Evolutionary conservation across 345 rosid species (phyloP).

Genomic region (Angophora floribunda): DNA sequence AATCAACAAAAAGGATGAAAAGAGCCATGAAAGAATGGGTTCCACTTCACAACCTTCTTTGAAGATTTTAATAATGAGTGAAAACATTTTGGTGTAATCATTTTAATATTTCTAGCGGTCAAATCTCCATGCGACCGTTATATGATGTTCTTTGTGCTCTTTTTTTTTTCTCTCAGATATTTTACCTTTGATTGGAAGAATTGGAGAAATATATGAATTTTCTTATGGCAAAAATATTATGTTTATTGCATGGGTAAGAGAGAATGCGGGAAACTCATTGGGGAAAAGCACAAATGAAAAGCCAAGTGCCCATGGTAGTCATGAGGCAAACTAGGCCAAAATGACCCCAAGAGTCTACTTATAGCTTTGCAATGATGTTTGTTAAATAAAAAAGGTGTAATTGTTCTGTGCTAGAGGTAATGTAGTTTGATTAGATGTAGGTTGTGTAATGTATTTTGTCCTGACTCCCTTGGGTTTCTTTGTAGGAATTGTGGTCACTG

Average conservation of each 20-base stretch:
- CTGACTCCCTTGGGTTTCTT: slow-evolving; percentile 7
- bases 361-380: not conserved
- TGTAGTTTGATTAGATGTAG: not conserved
- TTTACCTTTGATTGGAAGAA: not conserved
- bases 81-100: not conserved
- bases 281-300: not conserved
- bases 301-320: not conserved
- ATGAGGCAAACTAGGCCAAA: not conserved
- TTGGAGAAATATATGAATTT: not conserved
- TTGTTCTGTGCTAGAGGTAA: not conserved
- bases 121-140: not conserved
- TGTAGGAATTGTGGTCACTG: slow-evolving; percentile 90
- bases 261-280: not conserved
- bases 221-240: not conserved
- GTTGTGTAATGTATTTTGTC: not conserved
- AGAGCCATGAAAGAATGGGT: not conserved
- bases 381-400: not conserved
- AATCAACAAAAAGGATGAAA: not conserved
- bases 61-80: not conserved
- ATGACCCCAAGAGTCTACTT: not conserved
- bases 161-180: not conserved
- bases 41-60: not conserved
- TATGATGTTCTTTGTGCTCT: not conserved
- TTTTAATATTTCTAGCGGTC: not conserved
- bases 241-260: not conserved